Percentiles rank a stretch among this genome's conserved stretches.
phyloP scores from a whole-genome alignment of 2,329 filamentous ascomycete species.

The Aotearoamyces nothofagi region DNA sequence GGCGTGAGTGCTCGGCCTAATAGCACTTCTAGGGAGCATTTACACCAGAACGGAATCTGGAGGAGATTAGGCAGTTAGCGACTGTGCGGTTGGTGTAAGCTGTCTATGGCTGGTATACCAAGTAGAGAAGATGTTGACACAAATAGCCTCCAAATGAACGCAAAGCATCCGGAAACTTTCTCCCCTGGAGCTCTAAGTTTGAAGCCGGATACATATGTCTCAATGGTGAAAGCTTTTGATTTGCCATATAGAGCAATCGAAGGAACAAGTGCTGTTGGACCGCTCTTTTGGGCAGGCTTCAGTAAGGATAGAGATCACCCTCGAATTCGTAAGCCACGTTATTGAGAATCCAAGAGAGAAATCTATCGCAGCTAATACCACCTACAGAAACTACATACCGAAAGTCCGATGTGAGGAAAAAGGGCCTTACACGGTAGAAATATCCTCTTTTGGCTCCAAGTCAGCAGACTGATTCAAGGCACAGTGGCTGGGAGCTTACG shows the following conservation, averaged over 20 bases:
- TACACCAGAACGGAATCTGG: too few species aligned
- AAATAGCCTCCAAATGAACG: slow-evolving; percentile 23
- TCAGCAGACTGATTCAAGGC: too few species aligned
- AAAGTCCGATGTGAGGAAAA: slow-evolving; percentile 52
- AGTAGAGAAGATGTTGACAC: too few species aligned
- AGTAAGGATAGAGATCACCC: slow-evolving; percentile 40
- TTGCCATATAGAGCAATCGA: slow-evolving; percentile 46
- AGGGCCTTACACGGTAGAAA: slow-evolving; percentile 43
- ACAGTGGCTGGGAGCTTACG: slow-evolving; percentile 50
- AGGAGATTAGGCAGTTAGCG: too few species aligned
- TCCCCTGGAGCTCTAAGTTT: slow-evolving; percentile 38
- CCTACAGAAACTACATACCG: slow-evolving; percentile 43
- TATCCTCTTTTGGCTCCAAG: too few species aligned
- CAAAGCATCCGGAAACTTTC: slow-evolving; percentile 42
- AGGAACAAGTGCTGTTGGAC: slow-evolving; percentile 41
- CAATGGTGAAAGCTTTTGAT: slow-evolving; percentile 37
- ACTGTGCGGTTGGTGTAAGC: too few species aligned
- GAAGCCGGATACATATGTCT: slow-evolving; percentile 30
- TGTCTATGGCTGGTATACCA: too few species aligned
- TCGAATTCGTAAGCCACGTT: slow-evolving; percentile 33
- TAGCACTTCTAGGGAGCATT: too few species aligned
- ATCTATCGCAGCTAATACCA: too few species aligned
- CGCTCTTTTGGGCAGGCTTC: slow-evolving; percentile 45
- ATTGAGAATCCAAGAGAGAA: slow-evolving; percentile 3
- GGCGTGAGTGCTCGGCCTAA: too few species aligned